Evolutionary conservation across 2,329 filamentous ascomycete species (phyloP).

Genomic region (Colletotrichum theobromicola): DNA sequence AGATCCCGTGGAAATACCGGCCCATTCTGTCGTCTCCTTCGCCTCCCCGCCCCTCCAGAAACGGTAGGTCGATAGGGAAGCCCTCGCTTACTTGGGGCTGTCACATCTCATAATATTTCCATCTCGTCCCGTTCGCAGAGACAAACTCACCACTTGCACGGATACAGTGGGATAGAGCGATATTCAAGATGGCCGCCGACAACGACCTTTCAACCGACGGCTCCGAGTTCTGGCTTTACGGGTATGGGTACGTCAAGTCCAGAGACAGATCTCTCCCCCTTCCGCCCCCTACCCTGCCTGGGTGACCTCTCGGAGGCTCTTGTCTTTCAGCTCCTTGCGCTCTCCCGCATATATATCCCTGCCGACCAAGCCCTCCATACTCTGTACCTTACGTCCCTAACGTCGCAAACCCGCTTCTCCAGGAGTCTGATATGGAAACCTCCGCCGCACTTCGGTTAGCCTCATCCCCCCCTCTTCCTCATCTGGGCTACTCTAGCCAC

Average conservation of each 20-base stretch:
- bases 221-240: constrained; percentile 92
- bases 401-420: not conserved
- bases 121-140: not conserved
- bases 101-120: not conserved
- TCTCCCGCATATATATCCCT: constrained; percentile 7
- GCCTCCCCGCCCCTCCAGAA: not conserved
- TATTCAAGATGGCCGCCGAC: constrained; percentile 41
- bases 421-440: constrained; percentile 98
- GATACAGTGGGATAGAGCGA: not conserved
- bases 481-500: not conserved
- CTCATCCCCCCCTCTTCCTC: not conserved
- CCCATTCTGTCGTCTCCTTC: not conserved
- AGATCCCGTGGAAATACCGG: not conserved
- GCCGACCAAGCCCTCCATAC: not conserved
- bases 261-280: not conserved
- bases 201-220: constrained; percentile 34
- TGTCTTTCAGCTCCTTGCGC: not conserved
- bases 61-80: not conserved
- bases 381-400: not conserved
- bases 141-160: not conserved
- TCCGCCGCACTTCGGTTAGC: constrained; percentile 87
- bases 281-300: not conserved
- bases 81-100: not conserved
- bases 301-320: not conserved
- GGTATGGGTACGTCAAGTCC: constrained; percentile 76